Evolutionary conservation across 1,284 basidiomycete genomes (phyloP).

Genomic region (Papiliotrema laurentii): DNA sequence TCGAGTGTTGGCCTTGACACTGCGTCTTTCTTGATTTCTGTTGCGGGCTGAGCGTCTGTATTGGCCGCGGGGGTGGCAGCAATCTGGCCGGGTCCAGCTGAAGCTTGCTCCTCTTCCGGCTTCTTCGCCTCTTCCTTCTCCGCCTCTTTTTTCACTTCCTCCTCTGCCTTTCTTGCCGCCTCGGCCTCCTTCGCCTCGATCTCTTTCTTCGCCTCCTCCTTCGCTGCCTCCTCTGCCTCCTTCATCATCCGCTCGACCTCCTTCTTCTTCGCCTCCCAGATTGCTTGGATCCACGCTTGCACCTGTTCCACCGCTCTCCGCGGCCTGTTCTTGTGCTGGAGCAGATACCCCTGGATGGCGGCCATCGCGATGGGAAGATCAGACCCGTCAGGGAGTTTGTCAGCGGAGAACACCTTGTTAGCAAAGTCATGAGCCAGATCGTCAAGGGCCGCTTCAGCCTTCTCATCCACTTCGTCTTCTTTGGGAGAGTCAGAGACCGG

Average conservation of each 20-base stretch:
- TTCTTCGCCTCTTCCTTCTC: background rate
- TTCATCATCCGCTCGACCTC: background rate
- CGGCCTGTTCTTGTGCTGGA: conserved; percentile 31
- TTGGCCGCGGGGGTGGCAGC: too few relatives aligned
- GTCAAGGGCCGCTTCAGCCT: conserved; percentile 17
- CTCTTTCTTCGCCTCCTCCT: background rate
- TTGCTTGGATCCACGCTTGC: background rate
- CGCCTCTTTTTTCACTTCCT: background rate
- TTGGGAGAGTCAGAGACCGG: conserved; percentile 44
- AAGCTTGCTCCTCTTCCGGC: background rate
- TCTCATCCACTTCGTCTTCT: conserved; percentile 40
- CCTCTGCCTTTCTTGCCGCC: background rate
- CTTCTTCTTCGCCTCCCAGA: background rate
- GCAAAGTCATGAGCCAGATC: background rate
- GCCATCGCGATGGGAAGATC: conserved; percentile 71
- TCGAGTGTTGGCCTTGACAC: too few relatives aligned
- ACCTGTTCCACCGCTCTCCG: conserved; percentile 19
- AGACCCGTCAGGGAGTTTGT: background rate
- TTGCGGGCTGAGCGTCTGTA: too few relatives aligned
- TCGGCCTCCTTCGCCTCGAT: background rate
- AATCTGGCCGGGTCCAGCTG: background rate
- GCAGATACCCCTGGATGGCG: conserved; percentile 68
- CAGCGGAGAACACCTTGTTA: background rate
- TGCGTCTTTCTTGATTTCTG: too few relatives aligned
- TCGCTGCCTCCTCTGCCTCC: background rate